Percentiles rank a stretch among this genome's conserved stretches.
phyloP scores from a whole-genome alignment of 352 stramenopile genomes.

The Globisporangium radiosum region DNA sequence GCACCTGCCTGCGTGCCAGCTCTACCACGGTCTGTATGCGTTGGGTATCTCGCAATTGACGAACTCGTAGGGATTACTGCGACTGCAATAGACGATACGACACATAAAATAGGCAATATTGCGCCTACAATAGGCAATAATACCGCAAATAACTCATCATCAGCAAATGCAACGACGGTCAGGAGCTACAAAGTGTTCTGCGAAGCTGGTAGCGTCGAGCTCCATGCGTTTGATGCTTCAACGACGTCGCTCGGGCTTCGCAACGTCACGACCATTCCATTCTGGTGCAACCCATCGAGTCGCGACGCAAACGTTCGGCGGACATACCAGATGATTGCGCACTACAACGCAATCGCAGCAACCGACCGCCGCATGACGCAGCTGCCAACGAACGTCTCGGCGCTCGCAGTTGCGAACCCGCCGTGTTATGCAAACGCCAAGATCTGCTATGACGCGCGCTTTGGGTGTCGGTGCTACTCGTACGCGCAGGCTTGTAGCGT shows the following conservation, averaged over 20 bases:
- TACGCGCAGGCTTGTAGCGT: constrained; percentile 61
- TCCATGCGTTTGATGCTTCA: constrained; percentile 38
- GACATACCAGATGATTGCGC: constrained; percentile 37
- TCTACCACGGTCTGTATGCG: constrained; percentile 52
- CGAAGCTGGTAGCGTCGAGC: constrained; percentile 34
- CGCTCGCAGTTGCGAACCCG: constrained; percentile 39
- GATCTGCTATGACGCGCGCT: constrained; percentile 39
- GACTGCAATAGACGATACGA: neutral
- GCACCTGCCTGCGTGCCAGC: constrained; percentile 42
- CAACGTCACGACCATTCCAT: constrained; percentile 42
- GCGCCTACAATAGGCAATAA: constrained; percentile 12
- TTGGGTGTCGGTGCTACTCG: constrained; percentile 47
- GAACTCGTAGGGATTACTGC: constrained; percentile 60
- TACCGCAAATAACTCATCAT: neutral
- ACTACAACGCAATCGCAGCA: constrained; percentile 35
- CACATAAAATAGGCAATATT: neutral
- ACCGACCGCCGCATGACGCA: constrained; percentile 29
- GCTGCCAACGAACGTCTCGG: constrained; percentile 33
- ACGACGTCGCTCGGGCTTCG: constrained; percentile 37
- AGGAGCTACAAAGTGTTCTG: constrained; percentile 47
- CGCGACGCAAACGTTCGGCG: constrained; percentile 45
- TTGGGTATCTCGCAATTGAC: constrained; percentile 57
- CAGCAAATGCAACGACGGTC: constrained; percentile 10
- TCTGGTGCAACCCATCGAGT: constrained; percentile 51
- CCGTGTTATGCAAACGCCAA: constrained; percentile 56